Evolutionary conservation across 257 asterid genomes (phyloP), one percentile per base, ranked within the genome.

Genomic region (Ilex asprella): DNA sequence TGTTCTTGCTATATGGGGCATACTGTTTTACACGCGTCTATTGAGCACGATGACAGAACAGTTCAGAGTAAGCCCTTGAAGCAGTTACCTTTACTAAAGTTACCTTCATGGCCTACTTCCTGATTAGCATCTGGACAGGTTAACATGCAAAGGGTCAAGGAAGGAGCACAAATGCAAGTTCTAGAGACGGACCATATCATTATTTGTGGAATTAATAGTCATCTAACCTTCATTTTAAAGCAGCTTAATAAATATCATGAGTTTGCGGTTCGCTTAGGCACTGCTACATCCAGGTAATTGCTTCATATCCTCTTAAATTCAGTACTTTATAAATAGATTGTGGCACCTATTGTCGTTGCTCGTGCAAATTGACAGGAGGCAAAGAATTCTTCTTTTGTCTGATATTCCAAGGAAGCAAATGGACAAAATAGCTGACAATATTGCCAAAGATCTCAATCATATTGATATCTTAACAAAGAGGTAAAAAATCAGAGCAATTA

Each of bases 31-130:
- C 68, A 85, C 99, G 73, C 95, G 99, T 55, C 74, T 92, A 43
- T 74, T 92, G 81, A 84, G 97, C 90, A 92, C 99, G 31, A 92
- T 89, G 99, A 89, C 96, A 1, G 99, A 92, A 71, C 97, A 92
- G 74, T 85, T 92, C 67, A 85, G 99, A 81, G 99, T 92, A 81
- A 73, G 88, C 29, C 67, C 52, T 72, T 58, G 54, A 76, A 65
- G 55, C 58, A 66, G 62, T 56, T 67, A 15, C 32, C 16, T 71
- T 63, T 65, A 31, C 63, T 60, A 55, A 54, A 73, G 52, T 67
- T 70, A 68, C 58, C 41, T 52, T 58, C 69, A 52, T 63, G 59
- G 54, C 71, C 39, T 71, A 50, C 58, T 49, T 39, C 79, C 41
- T 83, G 55, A 85, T 67, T 35, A 69, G 59, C 62, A 59, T 68